Conservation (phyloP, 1,139 yeast species). For the Scheffersomyces cryptocercus region DNA sequence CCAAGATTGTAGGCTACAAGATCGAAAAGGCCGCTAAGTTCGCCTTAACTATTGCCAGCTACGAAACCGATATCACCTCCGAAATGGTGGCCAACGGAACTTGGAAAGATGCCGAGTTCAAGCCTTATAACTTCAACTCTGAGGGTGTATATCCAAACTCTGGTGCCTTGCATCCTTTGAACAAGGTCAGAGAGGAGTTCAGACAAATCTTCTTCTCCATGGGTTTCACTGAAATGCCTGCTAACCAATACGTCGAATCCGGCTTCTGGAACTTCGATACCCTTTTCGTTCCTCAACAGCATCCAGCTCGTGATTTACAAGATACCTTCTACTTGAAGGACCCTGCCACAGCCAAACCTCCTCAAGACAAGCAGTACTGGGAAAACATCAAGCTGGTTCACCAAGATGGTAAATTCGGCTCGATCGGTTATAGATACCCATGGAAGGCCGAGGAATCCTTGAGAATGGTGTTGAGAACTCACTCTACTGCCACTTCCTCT, state of each 20-base stretch:
- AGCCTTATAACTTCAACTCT: slow-evolving; percentile 93
- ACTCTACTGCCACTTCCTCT: slow-evolving; percentile 93
- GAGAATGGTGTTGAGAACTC: slow-evolving; percentile 92
- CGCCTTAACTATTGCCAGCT: slow-evolving; percentile 72
- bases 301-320: slow-evolving; percentile 98
- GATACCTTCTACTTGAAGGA: slow-evolving; percentile 97
- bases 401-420: slow-evolving; percentile 87
- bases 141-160: slow-evolving; percentile 85
- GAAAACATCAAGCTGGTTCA: slow-evolving; percentile 80
- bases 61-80: slow-evolving; percentile 91
- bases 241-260: slow-evolving; percentile 94
- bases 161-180: slow-evolving; percentile 96
- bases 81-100: slow-evolving; percentile 83
- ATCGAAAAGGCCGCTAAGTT: slow-evolving; percentile 83
- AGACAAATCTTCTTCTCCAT: slow-evolving; percentile 95
- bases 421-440: slow-evolving; percentile 97
- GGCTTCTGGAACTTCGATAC: slow-evolving; percentile 99
- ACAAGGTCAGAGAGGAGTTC: slow-evolving; percentile 95
- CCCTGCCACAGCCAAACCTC: slow-evolving; percentile 77
- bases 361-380: slow-evolving; percentile 78
- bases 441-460: slow-evolving; percentile 92
- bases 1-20: slow-evolving; percentile 74
- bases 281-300: slow-evolving; percentile 96
- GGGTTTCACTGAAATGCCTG: slow-evolving; percentile 99
- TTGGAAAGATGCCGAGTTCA: slow-evolving; percentile 85